phyloP scores from a whole-genome alignment of 805 yeast genomes.

The Lipomyces anomalus region DNA sequence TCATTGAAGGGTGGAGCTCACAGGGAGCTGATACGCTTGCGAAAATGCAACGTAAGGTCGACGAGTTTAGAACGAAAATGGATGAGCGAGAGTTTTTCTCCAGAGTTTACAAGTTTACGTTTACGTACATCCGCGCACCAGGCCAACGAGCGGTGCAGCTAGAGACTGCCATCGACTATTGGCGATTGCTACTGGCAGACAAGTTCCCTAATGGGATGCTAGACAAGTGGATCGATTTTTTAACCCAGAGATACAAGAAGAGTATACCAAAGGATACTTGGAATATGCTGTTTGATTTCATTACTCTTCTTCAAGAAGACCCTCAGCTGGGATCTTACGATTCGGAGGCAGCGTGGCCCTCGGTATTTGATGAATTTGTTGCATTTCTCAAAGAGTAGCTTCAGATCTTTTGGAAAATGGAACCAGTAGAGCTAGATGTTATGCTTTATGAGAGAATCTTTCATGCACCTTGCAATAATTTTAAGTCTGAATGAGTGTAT shows the following conservation, averaged over 20 bases:
- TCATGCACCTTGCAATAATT: too few species aligned
- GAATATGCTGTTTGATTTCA: constrained; percentile 73
- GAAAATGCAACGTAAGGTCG: constrained; percentile 45
- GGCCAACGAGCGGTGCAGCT: constrained; percentile 51
- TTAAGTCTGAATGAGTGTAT: too few species aligned
- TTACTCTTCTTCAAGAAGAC: constrained; percentile 35
- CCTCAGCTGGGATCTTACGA: constrained; percentile 66
- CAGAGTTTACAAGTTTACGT: constrained; percentile 64
- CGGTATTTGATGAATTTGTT: constrained; percentile 75
- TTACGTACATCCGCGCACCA: constrained; percentile 55
- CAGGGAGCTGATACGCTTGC: constrained; percentile 32
- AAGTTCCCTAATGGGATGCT: constrained; percentile 27
- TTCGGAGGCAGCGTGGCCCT: constrained; percentile 88
- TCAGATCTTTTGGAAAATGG: not conserved
- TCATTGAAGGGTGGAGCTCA: constrained; percentile 55
- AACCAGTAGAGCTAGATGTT: too few species aligned
- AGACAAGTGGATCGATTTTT: constrained; percentile 52
- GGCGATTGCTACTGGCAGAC: constrained; percentile 60
- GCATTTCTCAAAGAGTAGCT: constrained; percentile 50
- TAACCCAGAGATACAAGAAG: constrained; percentile 40
- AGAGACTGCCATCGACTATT: constrained; percentile 67
- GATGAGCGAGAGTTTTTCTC: constrained; percentile 43
- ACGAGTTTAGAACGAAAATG: constrained; percentile 35
- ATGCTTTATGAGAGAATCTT: too few species aligned
- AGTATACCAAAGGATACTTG: constrained; percentile 69